Evolutionary conservation across 176 grass and related monocot species (phyloP).

Genomic region (Zizania latifolia): DNA sequence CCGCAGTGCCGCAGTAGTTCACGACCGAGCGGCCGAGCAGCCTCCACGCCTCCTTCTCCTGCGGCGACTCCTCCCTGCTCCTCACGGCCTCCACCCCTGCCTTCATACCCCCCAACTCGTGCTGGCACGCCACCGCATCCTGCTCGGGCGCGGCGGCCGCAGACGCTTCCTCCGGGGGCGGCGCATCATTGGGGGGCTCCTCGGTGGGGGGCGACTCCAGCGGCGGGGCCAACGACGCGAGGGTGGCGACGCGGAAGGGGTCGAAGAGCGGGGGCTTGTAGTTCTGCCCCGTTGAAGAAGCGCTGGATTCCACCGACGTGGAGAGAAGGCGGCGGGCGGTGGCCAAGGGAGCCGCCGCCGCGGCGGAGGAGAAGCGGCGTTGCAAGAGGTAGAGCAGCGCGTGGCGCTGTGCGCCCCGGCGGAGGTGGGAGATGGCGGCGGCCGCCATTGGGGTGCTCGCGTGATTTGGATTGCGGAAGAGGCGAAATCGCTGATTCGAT

Average conservation of each 20-base stretch:
- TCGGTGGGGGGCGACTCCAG: slow-evolving; percentile 44
- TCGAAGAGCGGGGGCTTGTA: slow-evolving; percentile 49
- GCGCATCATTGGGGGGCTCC: background rate
- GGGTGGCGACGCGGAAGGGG: slow-evolving; percentile 35
- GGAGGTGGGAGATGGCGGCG: slow-evolving; percentile 47
- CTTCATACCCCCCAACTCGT: slow-evolving; percentile 25
- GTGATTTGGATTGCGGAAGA: slow-evolving; percentile 30
- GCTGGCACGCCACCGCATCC: slow-evolving; percentile 20
- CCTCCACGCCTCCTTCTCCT: slow-evolving; percentile 93
- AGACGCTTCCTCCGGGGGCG: slow-evolving; percentile 11
- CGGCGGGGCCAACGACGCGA: slow-evolving; percentile 28
- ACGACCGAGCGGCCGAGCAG: slow-evolving; percentile 59
- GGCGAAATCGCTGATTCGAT: slow-evolving; percentile 6
- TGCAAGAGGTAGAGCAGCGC: slow-evolving; percentile 36
- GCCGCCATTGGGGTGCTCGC: slow-evolving; percentile 30
- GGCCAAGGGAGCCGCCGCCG: background rate
- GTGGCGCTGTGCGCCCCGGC: slow-evolving; percentile 30
- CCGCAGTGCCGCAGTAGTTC: slow-evolving; percentile 61
- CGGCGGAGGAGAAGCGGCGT: slow-evolving; percentile 20
- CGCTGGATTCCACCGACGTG: slow-evolving; percentile 26
- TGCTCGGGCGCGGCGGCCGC: slow-evolving; percentile 16
- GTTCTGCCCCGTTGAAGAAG: slow-evolving; percentile 20
- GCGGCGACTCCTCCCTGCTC: slow-evolving; percentile 55
- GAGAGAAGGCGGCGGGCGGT: slow-evolving; percentile 36
- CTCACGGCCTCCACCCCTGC: slow-evolving; percentile 37